phyloP scores from a whole-genome alignment of 495 filamentous ascomycete genomes.

The Monascus purpureus region DNA sequence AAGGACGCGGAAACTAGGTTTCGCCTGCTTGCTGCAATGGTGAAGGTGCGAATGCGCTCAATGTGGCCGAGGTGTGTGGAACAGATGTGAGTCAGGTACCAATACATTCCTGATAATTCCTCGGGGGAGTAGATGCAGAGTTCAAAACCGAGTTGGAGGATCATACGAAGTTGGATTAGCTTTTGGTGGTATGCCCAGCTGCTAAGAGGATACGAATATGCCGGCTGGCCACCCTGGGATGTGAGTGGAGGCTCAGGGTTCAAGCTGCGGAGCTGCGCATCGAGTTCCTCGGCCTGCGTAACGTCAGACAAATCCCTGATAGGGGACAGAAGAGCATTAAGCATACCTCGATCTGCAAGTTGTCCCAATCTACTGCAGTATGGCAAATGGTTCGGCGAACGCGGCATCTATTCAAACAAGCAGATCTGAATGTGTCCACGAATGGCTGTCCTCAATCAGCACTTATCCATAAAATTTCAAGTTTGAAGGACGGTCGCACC shows the following conservation, averaged over 20 bases:
- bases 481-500: constrained; percentile 18
- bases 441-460: constrained; percentile 40
- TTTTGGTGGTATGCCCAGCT: constrained; percentile 88
- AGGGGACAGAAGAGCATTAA: neutral
- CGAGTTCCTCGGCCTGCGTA: constrained; percentile 53
- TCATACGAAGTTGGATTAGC: constrained; percentile 70
- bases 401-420: constrained; percentile 83
- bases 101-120: constrained; percentile 83
- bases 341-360: constrained; percentile 59
- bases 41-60: constrained; percentile 57
- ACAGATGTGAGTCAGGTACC: constrained; percentile 46
- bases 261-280: constrained; percentile 51
- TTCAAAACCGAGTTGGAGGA: constrained; percentile 92
- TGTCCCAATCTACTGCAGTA: constrained; percentile 69
- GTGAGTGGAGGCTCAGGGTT: constrained; percentile 46
- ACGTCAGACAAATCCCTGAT: neutral
- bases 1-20: constrained; percentile 10
- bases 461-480: no score
- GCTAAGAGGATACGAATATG: constrained; percentile 59
- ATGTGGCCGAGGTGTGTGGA: constrained; percentile 40
- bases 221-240: constrained; percentile 28
- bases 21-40: constrained; percentile 19
- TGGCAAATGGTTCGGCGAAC: constrained; percentile 75
- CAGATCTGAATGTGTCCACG: constrained; percentile 63
- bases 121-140: constrained; percentile 77